Percentiles rank a stretch among this genome's conserved stretches.
Conservation (phyloP, 164 flowering plant genomes). For the Annona squamosa region DNA sequence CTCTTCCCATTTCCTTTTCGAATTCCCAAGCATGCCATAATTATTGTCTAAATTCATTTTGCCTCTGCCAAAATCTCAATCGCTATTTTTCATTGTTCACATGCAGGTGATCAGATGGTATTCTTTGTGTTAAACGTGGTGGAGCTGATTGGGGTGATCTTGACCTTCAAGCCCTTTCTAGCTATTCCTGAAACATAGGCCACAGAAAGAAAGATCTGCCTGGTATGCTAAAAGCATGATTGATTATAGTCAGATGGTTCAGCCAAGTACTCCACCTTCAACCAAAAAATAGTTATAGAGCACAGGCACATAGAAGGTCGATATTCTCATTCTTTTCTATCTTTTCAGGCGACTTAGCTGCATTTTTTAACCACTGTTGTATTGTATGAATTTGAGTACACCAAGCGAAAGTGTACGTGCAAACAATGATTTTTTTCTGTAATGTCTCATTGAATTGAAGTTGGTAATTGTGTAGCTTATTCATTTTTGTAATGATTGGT, state of each 20-base stretch:
- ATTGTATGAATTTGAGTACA: not conserved
- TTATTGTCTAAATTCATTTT: too few relatives aligned
- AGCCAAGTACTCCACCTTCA: not conserved
- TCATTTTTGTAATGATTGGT: too few relatives aligned
- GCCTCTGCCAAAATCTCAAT: too few relatives aligned
- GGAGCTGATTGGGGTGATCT: not conserved
- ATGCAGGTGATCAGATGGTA: conserved; percentile 18
- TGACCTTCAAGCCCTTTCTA: conserved; percentile 17
- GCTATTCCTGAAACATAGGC: not conserved
- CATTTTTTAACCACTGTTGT: not conserved
- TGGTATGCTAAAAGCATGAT: not conserved
- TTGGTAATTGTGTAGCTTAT: too few relatives aligned
- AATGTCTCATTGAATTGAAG: too few relatives aligned
- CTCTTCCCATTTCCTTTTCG: too few relatives aligned
- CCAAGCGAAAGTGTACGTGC: too few relatives aligned
- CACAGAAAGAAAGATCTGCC: not conserved
- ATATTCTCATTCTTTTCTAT: too few relatives aligned
- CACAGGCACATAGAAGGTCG: too few relatives aligned
- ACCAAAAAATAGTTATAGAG: too few relatives aligned
- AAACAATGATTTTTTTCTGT: too few relatives aligned
- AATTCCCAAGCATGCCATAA: too few relatives aligned
- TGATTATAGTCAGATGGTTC: not conserved
- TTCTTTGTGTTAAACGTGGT: conserved; percentile 11
- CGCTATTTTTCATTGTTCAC: not conserved
- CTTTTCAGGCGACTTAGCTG: not conserved